Base-by-base conservation (phyloP, 2,329 filamentous ascomycete genomes). In the Mycogone perniciosa region DNA sequence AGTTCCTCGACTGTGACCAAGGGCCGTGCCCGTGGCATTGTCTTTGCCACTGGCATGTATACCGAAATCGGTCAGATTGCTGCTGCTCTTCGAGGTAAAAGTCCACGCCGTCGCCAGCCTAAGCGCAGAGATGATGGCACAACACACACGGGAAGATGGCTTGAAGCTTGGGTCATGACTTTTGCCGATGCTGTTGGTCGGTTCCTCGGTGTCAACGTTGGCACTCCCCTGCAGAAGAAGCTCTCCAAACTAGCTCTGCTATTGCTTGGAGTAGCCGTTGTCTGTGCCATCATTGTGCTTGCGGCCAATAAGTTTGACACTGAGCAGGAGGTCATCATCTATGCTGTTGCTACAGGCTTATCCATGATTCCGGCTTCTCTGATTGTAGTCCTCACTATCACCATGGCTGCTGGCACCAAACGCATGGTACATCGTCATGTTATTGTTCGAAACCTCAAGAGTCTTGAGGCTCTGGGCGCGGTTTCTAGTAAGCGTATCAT, bases 171-270 rank as follows among this genome's bases (percentile, higher is more conserved):
- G 66, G 60, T 60, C 0, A 55, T 72, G 33, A 73, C 71, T 5
- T 56, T 63, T 6, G 61, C 60, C 6, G 62, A 67, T 48, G 67
- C 66, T 13, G 57, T 67, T 44, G 71, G 71, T 20, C 67, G 72
- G 55, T 73, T 79, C 61, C 76, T 80, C 46, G 77, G 71, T 44
- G 63, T 73, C 53, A 69, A 66, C 37, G 68, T 81, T 31, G 85
- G 85, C 37, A 88, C 85, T 9, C 85, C 85, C 1, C 71, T 89
- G 31, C 84, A 87, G 64, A 79, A 77, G 57, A 86, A 84, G 63
- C 70, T 88, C 44, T 84, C 81, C 60, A 84, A 85, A 65, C 78
- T 89, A 51, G 85, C 85, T 5, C 76, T 86, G 29, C 66, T 84
- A 2, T 76, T 88, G 2, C 86, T 88, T 59, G 79, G 74, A 44